Evolutionary conservation across 306 rosid genomes (phyloP), one percentile per base, ranked within the genome.

Genomic region (Sechiopsis laciniata): DNA sequence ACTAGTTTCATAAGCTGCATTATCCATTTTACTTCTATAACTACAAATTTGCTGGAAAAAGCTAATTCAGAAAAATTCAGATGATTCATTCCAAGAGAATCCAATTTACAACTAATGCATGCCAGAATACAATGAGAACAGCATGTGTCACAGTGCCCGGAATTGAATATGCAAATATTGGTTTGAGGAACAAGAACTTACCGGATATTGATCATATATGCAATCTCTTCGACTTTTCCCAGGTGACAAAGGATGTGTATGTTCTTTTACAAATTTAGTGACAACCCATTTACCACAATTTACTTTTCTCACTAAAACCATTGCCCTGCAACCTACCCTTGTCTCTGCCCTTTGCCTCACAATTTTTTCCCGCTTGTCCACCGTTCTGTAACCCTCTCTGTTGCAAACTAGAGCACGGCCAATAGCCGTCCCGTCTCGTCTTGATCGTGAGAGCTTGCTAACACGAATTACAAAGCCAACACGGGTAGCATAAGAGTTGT

Each of bases 381-480:
- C 90, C 96, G 89, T 90, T 77, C 97, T n/a, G 76, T 80, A 94
- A 70, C 99, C 99, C 85, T 94, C 99, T 82, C 91, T 94, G 77
- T 94, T 94, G 86, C 99, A 94, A 63, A 90, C 99, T 69, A 94
- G 92, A 50, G 96, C 90, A 54, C 99, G 96, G 14, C 97, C 99
- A 82, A 91, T 94, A 65, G 91, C 89, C 77, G 97, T 56, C 67
- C 96, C 97, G 67, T 94, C 98, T 2, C 94, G 91, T 87, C 98
- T 87, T 13, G 98, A 94, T 46, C 98, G 85, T 0, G 98, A 90
- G 74, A 94, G 96, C 74, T 90, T 94, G 87, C 98, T 94, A 26
- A 90, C 98, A 53, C 98, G 98, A 73, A 90, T 87, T 50, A 94
- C 69, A 42, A 94, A 94, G 64, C 98, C 98, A 48, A 87, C 84